Base-by-base conservation (phyloP, 192 early-diverging fungal species). In the Entomortierella chlamydospora region DNA sequence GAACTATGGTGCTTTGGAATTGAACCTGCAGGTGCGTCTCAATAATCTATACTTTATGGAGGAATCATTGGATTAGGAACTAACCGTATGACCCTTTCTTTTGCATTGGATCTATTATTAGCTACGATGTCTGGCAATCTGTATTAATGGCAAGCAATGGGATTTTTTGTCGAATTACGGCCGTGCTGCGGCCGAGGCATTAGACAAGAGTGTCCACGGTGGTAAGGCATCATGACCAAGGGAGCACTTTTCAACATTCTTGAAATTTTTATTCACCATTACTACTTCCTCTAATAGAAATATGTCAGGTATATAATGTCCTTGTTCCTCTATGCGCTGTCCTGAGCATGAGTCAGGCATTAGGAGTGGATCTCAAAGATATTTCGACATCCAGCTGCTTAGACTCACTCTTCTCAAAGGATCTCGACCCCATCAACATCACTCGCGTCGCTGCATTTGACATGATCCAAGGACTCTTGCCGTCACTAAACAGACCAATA, bases 381-480 rank as follows among this genome's bases (percentile, higher is more conserved):
- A 70, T 68, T 4, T 23, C 76, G 13, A 23, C 57, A 2, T 37
- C 50, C 22, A 66, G 26, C 18, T 70, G 67, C 28, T 62, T 79
- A 22, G 76, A 79, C 7, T 49, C 68, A 26, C 41, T 79, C 18
- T 53, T 79, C 23, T 70, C 76, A 2, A 61, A 62, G 12, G 63
- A 70, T 22, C 45, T 79, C 20, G 62, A 70, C 0, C 62, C 68
- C 1, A 79, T 79, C 39, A 28, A 66, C 0, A 49, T 79, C 30
- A 70, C 63, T 0, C 61, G 68, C 8, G 25, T 70, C 59, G 76
- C 76, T 18, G 68, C 76, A 8, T 26, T 70, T 5, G 76, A 79
- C 25, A 70, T 79, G 76, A 70, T 79, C 11, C 76, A 70, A 34
- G 76, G 76, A 20, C 45, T 79, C 2, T 43, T 79, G 57, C 59